Percentiles rank a stretch among this genome's conserved stretches.
These are phyloP conservation scores for Forsythia suspensa DNA, from an alignment of 257 asterid species.

Conservation along the genomic window DNA sequence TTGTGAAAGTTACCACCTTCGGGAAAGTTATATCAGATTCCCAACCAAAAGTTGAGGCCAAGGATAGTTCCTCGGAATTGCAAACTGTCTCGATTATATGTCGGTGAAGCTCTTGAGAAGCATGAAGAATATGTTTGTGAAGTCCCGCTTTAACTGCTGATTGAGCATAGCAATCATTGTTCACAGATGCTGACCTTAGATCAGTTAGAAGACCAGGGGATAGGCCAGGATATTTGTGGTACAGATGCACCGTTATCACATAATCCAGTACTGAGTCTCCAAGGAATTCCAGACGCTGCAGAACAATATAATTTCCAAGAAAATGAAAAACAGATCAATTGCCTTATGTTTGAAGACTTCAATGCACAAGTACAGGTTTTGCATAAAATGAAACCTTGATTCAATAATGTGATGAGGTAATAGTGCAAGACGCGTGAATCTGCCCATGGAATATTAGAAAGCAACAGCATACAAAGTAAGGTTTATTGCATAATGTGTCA, in stretches of 20 bases:
- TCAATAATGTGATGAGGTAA: too few relatives aligned
- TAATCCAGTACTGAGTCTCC: conserved; percentile 91
- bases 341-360: not conserved
- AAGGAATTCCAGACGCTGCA: conserved; percentile 80
- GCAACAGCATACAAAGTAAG: not conserved
- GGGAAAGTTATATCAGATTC: conserved; percentile 63
- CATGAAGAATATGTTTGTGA: conserved; percentile 67
- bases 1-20: conserved; percentile 44
- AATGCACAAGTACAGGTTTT: not conserved
- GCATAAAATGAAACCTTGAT: not conserved
- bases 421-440: not conserved
- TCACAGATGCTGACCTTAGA: conserved; percentile 86
- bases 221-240: conserved; percentile 46
- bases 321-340: not conserved
- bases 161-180: conserved; percentile 72
- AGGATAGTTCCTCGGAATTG: conserved; percentile 20
- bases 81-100: conserved; percentile 40
- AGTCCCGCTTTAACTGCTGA: conserved; percentile 59
- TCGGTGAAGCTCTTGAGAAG: conserved; percentile 64
- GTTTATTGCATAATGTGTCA: not conserved
- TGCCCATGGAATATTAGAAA: not conserved
- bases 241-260: conserved; percentile 59
- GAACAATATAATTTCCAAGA: conserved; percentile 2
- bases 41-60: conserved; percentile 66
- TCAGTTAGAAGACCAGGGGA: conserved; percentile 80